These are phyloP conservation scores for Pseudisothecium myosuroides DNA, from an alignment of 225 moss, liverwort and hornwort species.

Conservation along the genomic window DNA sequence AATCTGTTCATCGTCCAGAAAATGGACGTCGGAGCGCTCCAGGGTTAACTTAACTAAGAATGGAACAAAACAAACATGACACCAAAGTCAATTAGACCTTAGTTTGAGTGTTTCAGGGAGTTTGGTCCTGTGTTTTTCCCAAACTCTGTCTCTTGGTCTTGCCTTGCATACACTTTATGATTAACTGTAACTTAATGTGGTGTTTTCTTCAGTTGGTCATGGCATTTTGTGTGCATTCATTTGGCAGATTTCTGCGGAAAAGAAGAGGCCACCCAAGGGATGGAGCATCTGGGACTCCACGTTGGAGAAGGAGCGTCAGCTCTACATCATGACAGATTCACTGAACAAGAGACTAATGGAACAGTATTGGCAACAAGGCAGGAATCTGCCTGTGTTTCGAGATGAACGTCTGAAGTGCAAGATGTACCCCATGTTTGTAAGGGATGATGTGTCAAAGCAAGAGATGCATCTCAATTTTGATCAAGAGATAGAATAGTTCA, in stretches of 20 bases:
- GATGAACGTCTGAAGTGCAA: neutral
- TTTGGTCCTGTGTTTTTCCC: no score
- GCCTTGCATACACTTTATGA: no score
- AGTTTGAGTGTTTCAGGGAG: no score
- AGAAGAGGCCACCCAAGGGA: neutral
- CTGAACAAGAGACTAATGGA: neutral
- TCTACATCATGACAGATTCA: neutral
- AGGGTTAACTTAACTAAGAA: no score
- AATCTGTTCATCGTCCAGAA: no score
- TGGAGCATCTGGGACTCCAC: conserved; percentile 17
- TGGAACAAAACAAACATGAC: no score
- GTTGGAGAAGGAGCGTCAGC: neutral
- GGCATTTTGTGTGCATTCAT: neutral
- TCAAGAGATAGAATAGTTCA: neutral
- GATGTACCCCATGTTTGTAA: neutral
- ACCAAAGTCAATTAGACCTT: no score
- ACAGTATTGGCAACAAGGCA: neutral
- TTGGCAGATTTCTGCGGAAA: neutral
- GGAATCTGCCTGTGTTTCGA: neutral
- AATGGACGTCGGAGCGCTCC: no score
- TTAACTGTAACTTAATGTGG: no score
- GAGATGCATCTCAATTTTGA: conserved; percentile 9
- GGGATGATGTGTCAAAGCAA: neutral
- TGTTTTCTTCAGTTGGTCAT: neutral
- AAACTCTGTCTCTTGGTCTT: no score